Evolutionary conservation across 1,284 basidiomycete species (phyloP), one percentile per base, ranked within the genome.

Genomic region (Puccinia brachypodii): DNA sequence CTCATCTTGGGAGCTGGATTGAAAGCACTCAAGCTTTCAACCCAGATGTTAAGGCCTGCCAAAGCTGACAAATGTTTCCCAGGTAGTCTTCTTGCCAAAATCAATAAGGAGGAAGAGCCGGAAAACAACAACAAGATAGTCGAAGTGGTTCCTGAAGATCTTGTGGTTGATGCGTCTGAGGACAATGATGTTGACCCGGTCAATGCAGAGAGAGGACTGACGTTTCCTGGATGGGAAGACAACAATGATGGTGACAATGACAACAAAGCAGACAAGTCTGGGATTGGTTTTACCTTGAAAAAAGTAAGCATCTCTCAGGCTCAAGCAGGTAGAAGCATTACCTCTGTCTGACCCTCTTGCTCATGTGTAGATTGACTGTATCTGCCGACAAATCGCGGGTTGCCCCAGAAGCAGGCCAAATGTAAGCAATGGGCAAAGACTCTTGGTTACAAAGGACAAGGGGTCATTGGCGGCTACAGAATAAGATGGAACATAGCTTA

Each of bases 341-440:
- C 31, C 31, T 64, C 28, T 6, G 4, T 16, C 33, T 31, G 7
- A 28, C 13, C 6, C 28, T 11, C 25, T 8, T n/a, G 9, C 11
- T 64, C 60, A 64, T 28, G 7, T 36, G 13, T 16, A 69, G 66
- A 44, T 69, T 69, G 66, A 69, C 22, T 69, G 44, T 33, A 64
- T 64, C 6, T 64, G 25, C 19, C 60, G 19, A 31, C 4, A 6
- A 31, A 64, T 64, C 25, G 11, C 66, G 2, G 40, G 8, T 42
- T 22, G 22, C 38, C 66, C 8, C 38, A 69, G 22, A 69, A 44
- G 25, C 66, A 44, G 36, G 66, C 66, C 6, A 38, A 69, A 22
- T 69, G 36, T 7, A 69, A 47, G 25, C 11, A 42, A 4, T 69
- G 36, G 66, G 66, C 38, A 3, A 42, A 42, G n/a, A 69, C 40